These are phyloP conservation scores for Ophiostoma ulmi DNA, from an alignment of 2,329 filamentous ascomycete species.

Conservation along the genomic window DNA sequence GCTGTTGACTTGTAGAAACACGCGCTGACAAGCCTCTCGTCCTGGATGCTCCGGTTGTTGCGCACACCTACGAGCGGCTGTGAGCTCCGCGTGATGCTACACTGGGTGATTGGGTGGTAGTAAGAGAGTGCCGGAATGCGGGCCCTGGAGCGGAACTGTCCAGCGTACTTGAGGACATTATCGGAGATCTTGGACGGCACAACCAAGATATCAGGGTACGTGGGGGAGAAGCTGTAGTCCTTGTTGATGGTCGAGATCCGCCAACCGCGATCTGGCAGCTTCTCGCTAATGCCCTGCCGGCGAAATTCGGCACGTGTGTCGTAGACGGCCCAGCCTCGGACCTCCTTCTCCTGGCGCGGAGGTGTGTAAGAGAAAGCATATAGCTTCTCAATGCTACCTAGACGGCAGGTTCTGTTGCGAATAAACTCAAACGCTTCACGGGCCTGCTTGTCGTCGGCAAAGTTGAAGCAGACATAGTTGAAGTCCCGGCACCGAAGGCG, in stretches of 20 bases:
- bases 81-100: conserved; percentile 90
- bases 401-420: conserved; percentile 70
- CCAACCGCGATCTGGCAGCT: conserved; percentile 76
- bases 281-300: conserved; percentile 79
- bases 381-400: conserved; percentile 79
- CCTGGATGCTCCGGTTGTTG: conserved; percentile 86
- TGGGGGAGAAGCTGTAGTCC: conserved; percentile 86
- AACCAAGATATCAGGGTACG: conserved; percentile 78
- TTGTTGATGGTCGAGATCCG: conserved; percentile 83
- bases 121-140: conserved; percentile 89
- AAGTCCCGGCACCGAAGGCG: conserved; percentile 89
- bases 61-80: conserved; percentile 85
- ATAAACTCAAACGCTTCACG: conserved; percentile 86
- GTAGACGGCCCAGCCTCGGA: conserved; percentile 81
- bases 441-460: conserved; percentile 66
- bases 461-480: conserved; percentile 87
- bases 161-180: conserved; percentile 90
- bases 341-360: conserved; percentile 63
- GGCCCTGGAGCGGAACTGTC: conserved; percentile 78
- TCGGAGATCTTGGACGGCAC: conserved; percentile 92
- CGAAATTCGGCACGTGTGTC: conserved; percentile 80
- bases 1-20: conserved; percentile 72
- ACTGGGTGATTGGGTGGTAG: conserved; percentile 94
- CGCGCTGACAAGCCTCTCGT: conserved; percentile 86
- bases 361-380: conserved; percentile 86